Evolutionary conservation across 2,329 filamentous ascomycete species (phyloP), one percentile per base, ranked within the genome.

Genomic region (Phialophora tarda): DNA sequence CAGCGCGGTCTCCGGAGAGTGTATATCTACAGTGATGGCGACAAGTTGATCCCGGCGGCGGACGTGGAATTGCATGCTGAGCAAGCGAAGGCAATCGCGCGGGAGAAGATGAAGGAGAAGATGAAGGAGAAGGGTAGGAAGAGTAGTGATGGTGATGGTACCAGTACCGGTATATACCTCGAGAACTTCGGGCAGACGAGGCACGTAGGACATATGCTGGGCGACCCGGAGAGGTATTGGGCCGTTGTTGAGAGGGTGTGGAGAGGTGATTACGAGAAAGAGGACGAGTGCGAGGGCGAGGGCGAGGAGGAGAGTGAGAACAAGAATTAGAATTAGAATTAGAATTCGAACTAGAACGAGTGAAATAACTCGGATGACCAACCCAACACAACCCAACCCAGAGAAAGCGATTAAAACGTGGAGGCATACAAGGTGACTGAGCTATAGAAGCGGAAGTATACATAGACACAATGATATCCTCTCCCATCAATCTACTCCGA

Each of bases 11-110:
- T 76, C 3, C 75, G 79, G 23, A 77, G 85, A 41, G 76, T 80
- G n/a, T 88, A 87, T 67, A 68, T 87, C 21, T 87, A 86, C 66
- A 81, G 82, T 11, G 76, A 78, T 41, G 78, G 74, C 1, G 85
- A 88, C 71, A 65, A 71, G 41, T 77, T 86, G 67, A 81, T 87
- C 4, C 74, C 77, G 2, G 82, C 76, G 73, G 70, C 67, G 7
- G 80, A 85, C 65, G 78, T 87, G 4, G 82, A 86, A 73, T 71
- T 70, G 50, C 83, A 87, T 69, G 83, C 82, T 0, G 72, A 66
- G 2, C 75, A 80, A 51, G 83, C 84, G 0, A 71, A 24, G 23
- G 38, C 17, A 4, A 41, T 41, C 12, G 34, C 12, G 34, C 34
- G 34, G 14, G 34, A 41, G 14, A 41, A 6, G 34, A 17, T 17